Base-by-base conservation (phyloP, 1,284 basidiomycete species). In the Microbotryum violaceum region DNA sequence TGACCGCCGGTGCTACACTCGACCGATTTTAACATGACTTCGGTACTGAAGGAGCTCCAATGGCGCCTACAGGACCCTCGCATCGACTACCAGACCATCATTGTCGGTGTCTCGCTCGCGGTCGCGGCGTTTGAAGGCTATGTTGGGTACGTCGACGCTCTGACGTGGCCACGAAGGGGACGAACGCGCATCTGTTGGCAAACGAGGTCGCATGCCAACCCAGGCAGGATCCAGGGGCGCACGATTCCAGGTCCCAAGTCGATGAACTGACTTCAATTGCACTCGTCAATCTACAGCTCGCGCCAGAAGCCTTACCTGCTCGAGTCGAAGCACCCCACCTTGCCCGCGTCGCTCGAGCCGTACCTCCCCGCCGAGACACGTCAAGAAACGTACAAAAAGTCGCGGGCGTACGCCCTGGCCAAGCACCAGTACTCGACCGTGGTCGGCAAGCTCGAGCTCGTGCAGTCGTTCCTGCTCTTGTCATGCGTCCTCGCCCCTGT, bases 341-440 rank as follows among this genome's bases (percentile, higher is more conserved):
- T 67, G 14, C 69, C 70, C 2, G 2, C 58, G 18, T 51, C 66
- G 2, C 56, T 71, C 31, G 47, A 56, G 48, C 64, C 66, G n/a
- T 70, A 68, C 66, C 63, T 71, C 37, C 53, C 64, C 48, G 48
- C 66, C 7, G 31, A 49, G 42, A 54, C 57, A 29, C 37, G 59
- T 6, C 49, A 64, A 14, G 49, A 64, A 1, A 64, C 61, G 18
- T 61, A 65, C 61, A 49, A 27, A 63, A 96, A 96, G 72, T 92
- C 91, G 1, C 93, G 97, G 75, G 77, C 79, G 29, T 98, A 98
- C 77, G 90, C 91, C 21, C 83, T 82, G 55, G 90, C 94, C 81
- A 97, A 97, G 77, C 87, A 91, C n/a, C 82, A 83, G 70, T 94
- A 89, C 75, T 82, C 83, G 1, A 77, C 96, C 52, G 74, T 91